These are phyloP conservation scores for Metschnikowia vanudenii DNA, from an alignment of 805 yeast species.

Conservation along the genomic window DNA sequence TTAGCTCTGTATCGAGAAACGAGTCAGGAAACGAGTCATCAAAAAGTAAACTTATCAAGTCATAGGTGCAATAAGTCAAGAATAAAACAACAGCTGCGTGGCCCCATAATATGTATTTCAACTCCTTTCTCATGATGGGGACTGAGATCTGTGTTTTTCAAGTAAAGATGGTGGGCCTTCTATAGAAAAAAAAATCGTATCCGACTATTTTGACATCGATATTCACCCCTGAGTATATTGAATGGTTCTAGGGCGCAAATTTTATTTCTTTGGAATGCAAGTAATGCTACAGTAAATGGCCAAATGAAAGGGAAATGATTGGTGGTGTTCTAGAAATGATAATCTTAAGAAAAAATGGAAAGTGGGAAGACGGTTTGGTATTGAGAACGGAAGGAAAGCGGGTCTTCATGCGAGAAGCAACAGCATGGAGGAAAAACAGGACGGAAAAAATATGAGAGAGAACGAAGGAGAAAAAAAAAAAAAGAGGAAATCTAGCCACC, in stretches of 20 bases:
- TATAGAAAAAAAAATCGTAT: background rate
- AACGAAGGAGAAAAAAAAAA: background rate
- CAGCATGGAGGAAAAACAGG: background rate
- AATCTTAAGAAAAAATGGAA: background rate
- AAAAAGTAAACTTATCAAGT: slow-evolving; percentile 68
- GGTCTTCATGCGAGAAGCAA: slow-evolving; percentile 1
- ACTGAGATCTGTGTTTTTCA: background rate
- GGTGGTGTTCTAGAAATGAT: background rate
- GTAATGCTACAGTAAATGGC: background rate
- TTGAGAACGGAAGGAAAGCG: background rate
- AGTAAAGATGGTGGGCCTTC: background rate
- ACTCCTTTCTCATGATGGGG: slow-evolving; percentile 57
- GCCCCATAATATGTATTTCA: slow-evolving; percentile 57
- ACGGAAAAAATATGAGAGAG: background rate
- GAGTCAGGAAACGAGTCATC: slow-evolving; percentile 71
- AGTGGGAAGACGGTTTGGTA: background rate
- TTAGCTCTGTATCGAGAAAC: slow-evolving; percentile 58
- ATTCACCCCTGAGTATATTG: background rate
- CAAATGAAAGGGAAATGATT: background rate
- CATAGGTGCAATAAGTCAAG: slow-evolving; percentile 63
- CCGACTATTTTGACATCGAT: background rate
- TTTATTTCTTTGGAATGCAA: background rate
- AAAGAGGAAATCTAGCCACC: background rate
- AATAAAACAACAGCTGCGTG: slow-evolving; percentile 55
- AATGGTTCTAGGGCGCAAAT: background rate